These are phyloP conservation scores for Conringia planisiliqua DNA, from an alignment of 345 rosid genomes.

Conservation along the genomic window DNA sequence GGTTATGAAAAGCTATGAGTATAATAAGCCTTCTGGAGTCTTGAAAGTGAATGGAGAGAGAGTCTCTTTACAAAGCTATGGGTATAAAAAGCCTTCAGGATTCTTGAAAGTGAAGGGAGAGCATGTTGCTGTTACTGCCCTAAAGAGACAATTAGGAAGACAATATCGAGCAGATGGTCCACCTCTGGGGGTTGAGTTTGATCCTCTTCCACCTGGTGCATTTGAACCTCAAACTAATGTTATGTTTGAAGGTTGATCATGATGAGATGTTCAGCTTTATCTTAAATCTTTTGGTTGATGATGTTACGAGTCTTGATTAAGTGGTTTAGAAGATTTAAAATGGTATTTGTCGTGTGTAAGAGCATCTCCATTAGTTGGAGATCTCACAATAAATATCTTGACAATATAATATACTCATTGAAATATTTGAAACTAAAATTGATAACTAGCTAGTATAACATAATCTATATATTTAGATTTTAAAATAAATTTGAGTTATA, in stretches of 20 bases:
- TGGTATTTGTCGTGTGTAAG: slow-evolving; percentile 20
- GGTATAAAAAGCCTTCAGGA: slow-evolving; percentile 62
- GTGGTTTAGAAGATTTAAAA: slow-evolving; percentile 16
- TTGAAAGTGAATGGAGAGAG: slow-evolving; percentile 68
- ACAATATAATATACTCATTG: no score
- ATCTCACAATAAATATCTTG: no score
- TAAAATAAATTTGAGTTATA: no score
- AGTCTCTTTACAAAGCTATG: slow-evolving; percentile 37
- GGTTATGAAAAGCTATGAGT: slow-evolving; percentile 38
- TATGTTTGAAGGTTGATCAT: slow-evolving; percentile 52
- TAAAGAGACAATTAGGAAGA: slow-evolving; percentile 79
- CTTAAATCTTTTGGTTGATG: neutral
- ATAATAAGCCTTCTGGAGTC: slow-evolving; percentile 71
- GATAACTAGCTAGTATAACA: no score
- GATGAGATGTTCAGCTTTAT: neutral
- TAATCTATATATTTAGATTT: no score
- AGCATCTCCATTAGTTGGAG: no score
- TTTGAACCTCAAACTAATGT: slow-evolving; percentile 59
- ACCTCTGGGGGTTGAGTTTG: slow-evolving; percentile 65
- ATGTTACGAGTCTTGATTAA: neutral
- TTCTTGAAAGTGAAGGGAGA: slow-evolving; percentile 82
- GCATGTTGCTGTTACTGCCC: slow-evolving; percentile 73
- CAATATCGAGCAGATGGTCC: slow-evolving; percentile 85
- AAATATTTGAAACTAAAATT: no score
- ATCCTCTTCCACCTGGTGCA: slow-evolving; percentile 81